Base-by-base conservation (phyloP, 2,329 filamentous ascomycete species). In the Nemania sp. region DNA sequence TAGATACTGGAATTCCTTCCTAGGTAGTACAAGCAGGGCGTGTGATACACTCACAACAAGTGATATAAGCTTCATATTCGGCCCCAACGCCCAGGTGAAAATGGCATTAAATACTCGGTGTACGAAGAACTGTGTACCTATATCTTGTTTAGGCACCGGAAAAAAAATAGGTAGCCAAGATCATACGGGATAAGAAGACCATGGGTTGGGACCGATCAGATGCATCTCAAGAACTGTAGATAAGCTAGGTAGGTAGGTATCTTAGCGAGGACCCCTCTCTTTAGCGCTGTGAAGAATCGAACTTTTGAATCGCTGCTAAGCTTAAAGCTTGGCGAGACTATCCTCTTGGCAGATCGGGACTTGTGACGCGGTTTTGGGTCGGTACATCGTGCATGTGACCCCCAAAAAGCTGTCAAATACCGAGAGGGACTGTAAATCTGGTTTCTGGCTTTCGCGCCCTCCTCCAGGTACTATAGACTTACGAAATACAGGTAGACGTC, bases 331-430 rank as follows among this genome's bases (percentile, higher is more conserved):
- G 59, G 55, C 50, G 42, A 42, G 29, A 13, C 47, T 46, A 37
- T 51, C 21, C 39, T 54, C 40, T 57, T 60, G 60, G 57, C 43
- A 49, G 49, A 40, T 40, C 37, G 57, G 48, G 54, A 57, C 51
- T 35, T 63, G 52, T 60, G 53, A 59, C 55, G 56, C 52, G 55
- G 39, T 25, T 56, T 60, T 56, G 52, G 57, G 60, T 57, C 59
- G 48, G 25, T 46, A 29, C 47, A 57, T 37, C 32, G 20, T 59
- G 50, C 50, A 46, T 42, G 25, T 48, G n/a, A 35, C 7, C 25
- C 25, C 25, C 25, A 5, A 32, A n/a, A 18, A 48, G 5, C 46
- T 12, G 34, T 11, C 46, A 18, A 12, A 48, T 48, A 5, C 46
- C 13, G 9, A 20, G 10, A 39, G 12, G 15, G 12, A 20, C 9